Percentiles rank a stretch among this genome's conserved stretches.
Conservation (phyloP, 148 eudicot genomes). For the Chenopodium formosanum region DNA sequence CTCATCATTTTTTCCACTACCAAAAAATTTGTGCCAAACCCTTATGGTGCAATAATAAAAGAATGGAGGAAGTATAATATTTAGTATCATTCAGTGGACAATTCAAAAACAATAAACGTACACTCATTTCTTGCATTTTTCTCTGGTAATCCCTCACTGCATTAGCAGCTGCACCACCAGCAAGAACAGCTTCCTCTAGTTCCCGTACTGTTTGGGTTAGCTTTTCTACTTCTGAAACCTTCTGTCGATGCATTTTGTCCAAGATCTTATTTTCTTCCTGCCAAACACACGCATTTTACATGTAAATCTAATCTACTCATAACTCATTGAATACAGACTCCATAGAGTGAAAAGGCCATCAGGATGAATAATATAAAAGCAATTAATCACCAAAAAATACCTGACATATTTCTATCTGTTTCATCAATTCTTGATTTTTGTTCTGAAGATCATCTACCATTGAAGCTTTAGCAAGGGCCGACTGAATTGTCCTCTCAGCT, state of each 20-base stretch:
- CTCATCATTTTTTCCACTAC: too few species aligned
- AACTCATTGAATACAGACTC: conserved; percentile 1
- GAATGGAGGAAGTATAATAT: neutral
- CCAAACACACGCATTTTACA: conserved; percentile 17
- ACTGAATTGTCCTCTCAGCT: conserved; percentile 78
- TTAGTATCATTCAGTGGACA: neutral
- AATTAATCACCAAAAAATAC: conserved; percentile 29
- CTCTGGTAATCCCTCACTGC: conserved; percentile 95
- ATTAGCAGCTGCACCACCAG: conserved; percentile 99
- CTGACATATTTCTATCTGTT: conserved; percentile 98
- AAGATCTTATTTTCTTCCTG: conserved; percentile 93
- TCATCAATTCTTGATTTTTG: conserved; percentile 87
- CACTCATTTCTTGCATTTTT: conserved; percentile 91
- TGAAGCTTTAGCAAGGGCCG: conserved; percentile 86
- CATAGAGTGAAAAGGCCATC: neutral
- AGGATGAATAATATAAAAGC: neutral
- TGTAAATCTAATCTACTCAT: conserved; percentile 4
- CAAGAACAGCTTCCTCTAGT: conserved; percentile 96
- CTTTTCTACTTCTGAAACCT: conserved; percentile 92
- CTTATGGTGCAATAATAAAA: too few species aligned
- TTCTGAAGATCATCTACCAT: conserved; percentile 95
- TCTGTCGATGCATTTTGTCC: conserved; percentile 92
- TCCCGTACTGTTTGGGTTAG: conserved; percentile 85
- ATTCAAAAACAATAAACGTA: conserved; percentile 22
- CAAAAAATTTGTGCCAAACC: too few species aligned